Percentiles rank a stretch among this genome's conserved stretches.
Conservation (phyloP, 2,329 filamentous ascomycete species). For the Aspergillus phoenicis region DNA sequence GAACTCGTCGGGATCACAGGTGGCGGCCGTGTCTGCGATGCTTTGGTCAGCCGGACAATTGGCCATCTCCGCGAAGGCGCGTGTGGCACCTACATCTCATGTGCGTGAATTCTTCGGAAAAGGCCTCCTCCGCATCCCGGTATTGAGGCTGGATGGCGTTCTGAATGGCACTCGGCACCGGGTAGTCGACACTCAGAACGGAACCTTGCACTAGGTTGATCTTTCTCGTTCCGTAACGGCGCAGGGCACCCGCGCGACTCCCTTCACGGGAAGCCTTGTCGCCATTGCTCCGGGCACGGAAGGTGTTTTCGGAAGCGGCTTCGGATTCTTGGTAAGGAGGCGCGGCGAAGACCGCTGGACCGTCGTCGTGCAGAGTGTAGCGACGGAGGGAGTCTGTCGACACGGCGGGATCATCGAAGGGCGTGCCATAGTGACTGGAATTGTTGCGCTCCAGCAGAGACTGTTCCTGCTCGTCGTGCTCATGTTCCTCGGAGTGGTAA, state of each 20-base stretch:
- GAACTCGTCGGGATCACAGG: constrained; percentile 97
- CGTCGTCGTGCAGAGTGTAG: constrained; percentile 45
- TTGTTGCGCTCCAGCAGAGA: constrained; percentile 38
- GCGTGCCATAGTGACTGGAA: constrained; percentile 47
- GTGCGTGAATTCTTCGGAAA: constrained; percentile 87
- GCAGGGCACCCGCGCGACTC: constrained; percentile 53
- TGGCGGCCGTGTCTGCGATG: constrained; percentile 77
- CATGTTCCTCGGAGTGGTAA: constrained; percentile 9
- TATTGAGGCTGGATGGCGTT: constrained; percentile 95
- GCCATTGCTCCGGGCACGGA: constrained; percentile 44
- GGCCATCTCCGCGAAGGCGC: neutral
- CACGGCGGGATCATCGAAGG: constrained; percentile 52
- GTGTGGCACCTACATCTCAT: constrained; percentile 71
- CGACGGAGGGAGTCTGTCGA: constrained; percentile 35
- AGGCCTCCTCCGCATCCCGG: constrained; percentile 80
- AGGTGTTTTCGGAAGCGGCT: constrained; percentile 30
- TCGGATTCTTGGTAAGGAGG: constrained; percentile 61
- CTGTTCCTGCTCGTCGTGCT: constrained; percentile 24
- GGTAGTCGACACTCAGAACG: constrained; percentile 94
- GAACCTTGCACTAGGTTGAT: constrained; percentile 97
- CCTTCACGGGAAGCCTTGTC: constrained; percentile 10
- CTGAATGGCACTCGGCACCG: constrained; percentile 93
- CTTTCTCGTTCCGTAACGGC: constrained; percentile 91
- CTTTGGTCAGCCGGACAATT: constrained; percentile 10
- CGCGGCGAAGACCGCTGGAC: constrained; percentile 58